These are phyloP conservation scores for Smittium culicis DNA, from an alignment of 371 early-diverging fungal species.

Conservation along the genomic window DNA sequence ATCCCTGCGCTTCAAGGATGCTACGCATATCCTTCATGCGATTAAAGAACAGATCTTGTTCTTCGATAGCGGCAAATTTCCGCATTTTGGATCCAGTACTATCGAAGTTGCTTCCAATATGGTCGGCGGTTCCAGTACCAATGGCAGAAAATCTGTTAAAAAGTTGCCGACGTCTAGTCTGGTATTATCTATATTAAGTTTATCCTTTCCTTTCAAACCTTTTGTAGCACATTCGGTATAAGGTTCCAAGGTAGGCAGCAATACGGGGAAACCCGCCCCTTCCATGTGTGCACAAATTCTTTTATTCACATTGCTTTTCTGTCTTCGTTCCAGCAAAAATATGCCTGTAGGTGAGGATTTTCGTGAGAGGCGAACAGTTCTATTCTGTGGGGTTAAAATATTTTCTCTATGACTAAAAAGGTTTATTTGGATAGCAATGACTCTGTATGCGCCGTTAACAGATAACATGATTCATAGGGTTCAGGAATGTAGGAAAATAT, in stretches of 20 bases:
- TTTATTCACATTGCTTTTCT: not conserved
- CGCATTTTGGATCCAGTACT: not conserved
- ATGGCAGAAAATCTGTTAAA: not conserved
- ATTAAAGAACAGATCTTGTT: not conserved
- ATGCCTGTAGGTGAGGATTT: not conserved
- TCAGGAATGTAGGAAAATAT: not conserved
- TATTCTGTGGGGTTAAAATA: not conserved
- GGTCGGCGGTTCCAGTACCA: not conserved
- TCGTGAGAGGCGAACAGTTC: not conserved
- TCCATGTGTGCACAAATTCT: not conserved
- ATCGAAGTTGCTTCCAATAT: not conserved
- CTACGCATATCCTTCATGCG: not conserved
- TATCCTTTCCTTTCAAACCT: not conserved
- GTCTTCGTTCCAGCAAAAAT: not conserved
- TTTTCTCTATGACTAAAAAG: not conserved
- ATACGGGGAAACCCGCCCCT: not conserved
- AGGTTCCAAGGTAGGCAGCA: not conserved
- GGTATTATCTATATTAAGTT: not conserved
- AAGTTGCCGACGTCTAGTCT: not conserved
- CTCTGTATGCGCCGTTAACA: not conserved
- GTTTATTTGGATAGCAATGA: not conserved
- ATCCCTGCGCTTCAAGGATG: not conserved
- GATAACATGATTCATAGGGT: not conserved
- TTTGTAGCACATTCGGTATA: not conserved
- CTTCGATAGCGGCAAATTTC: not conserved